Evolutionary conservation across 2,329 filamentous ascomycete species (phyloP).

Genomic region (Trichophyton simii): DNA sequence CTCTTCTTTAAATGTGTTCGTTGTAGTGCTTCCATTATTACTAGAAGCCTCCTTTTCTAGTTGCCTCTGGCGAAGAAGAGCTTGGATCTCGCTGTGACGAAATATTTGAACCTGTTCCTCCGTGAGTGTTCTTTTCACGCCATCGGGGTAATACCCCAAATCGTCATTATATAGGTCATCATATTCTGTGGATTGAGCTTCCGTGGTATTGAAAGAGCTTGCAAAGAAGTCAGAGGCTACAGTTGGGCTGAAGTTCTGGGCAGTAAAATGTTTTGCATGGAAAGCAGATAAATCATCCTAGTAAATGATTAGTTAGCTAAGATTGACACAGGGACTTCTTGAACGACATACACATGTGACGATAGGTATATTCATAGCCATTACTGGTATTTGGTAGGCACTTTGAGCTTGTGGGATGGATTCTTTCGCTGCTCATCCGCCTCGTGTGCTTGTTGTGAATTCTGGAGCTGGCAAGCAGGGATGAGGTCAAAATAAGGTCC

Average conservation of each 20-base stretch:
- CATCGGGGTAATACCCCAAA: constrained; percentile 76
- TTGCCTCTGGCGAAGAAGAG: constrained; percentile 46
- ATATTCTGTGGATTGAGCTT: neutral
- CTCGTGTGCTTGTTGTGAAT: too few relatives aligned
- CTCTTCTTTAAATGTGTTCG: neutral
- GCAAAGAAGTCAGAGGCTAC: neutral
- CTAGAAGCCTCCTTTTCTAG: constrained; percentile 18
- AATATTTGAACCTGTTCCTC: constrained; percentile 87
- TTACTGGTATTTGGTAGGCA: neutral
- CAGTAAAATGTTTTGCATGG: neutral
- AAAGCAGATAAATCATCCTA: constrained; percentile 2
- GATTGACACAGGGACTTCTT: neutral
- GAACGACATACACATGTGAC: neutral
- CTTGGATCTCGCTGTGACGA: constrained; percentile 72
- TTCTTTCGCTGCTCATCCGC: too few relatives aligned
- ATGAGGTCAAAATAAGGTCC: too few relatives aligned
- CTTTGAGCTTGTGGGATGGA: neutral
- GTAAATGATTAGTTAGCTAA: neutral
- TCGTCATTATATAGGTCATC: constrained; percentile 38
- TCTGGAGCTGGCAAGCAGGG: too few relatives aligned
- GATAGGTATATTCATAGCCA: neutral
- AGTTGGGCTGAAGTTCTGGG: neutral
- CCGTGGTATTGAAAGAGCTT: neutral
- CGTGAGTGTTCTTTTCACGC: constrained; percentile 76
- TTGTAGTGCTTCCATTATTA: constrained; percentile 9